phyloP scores from a whole-genome alignment of 1,139 yeast species.

The Geotrichum bryndzae region DNA sequence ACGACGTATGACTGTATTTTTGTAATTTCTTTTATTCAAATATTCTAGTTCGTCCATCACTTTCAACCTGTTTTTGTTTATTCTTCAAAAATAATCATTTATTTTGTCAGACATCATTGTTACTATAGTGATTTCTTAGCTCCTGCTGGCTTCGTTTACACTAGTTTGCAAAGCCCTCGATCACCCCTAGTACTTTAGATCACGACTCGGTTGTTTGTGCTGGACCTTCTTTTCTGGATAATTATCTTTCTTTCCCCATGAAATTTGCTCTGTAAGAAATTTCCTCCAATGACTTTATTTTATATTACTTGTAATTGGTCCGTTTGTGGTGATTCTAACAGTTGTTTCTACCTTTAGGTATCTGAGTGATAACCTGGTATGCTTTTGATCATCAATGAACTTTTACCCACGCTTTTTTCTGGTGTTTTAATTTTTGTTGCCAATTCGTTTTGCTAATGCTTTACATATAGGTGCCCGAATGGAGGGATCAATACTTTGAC shows the following conservation, averaged over 20 bases:
- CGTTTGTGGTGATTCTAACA: not conserved
- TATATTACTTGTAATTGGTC: not conserved
- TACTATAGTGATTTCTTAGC: not conserved
- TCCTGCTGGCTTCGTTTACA: not conserved
- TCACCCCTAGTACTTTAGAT: not conserved
- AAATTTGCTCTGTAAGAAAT: slow-evolving; percentile 33
- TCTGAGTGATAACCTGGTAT: slow-evolving; percentile 34
- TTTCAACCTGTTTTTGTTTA: not conserved
- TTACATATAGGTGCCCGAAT: slow-evolving; percentile 67
- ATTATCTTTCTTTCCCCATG: slow-evolving; percentile 21
- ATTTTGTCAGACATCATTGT: not conserved
- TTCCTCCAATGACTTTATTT: not conserved
- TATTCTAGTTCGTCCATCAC: not conserved
- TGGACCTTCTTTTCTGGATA: not conserved
- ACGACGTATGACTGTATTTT: too few species aligned
- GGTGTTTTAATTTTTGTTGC: not conserved
- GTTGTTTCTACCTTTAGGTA: slow-evolving; percentile 23
- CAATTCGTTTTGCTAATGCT: not conserved
- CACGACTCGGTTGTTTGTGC: not conserved
- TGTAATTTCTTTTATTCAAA: not conserved
- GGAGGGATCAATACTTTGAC: slow-evolving; percentile 76
- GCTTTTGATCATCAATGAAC: slow-evolving; percentile 8
- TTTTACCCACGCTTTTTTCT: not conserved
- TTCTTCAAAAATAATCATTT: not conserved
- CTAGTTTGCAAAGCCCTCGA: not conserved